These are phyloP conservation scores for Collybia sordida DNA, from an alignment of 768 basidiomycete species.

Conservation along the genomic window DNA sequence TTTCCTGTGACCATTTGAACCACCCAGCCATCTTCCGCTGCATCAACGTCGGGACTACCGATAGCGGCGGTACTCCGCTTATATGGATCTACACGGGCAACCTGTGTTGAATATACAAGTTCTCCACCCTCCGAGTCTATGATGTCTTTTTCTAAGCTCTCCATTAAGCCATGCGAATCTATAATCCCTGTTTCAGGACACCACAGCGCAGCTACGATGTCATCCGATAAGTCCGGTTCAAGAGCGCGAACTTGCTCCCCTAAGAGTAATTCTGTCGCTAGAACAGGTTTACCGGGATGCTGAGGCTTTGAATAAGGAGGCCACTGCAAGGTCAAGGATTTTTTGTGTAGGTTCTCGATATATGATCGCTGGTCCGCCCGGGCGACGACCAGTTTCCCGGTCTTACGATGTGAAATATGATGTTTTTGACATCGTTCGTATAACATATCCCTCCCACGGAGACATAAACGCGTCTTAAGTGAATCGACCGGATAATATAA, in stretches of 20 bases:
- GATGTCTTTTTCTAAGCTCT: conserved; percentile 81
- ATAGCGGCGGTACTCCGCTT: conserved; percentile 19
- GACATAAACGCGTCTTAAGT: conserved; percentile 82
- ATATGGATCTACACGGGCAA: conserved; percentile 82
- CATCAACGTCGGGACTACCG: conserved; percentile 23
- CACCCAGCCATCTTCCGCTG: conserved; percentile 74
- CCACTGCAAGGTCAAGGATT: conserved; percentile 55
- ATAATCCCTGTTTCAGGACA: conserved; percentile 89
- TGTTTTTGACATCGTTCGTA: conserved; percentile 70
- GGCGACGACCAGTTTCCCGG: conserved; percentile 91
- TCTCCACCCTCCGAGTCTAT: conserved; percentile 65
- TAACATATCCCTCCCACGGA: conserved; percentile 82
- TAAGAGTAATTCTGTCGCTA: conserved; percentile 68
- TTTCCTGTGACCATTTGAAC: conserved; percentile 73
- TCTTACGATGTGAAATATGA: conserved; percentile 66
- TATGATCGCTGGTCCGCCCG: conserved; percentile 64
- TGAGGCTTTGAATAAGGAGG: conserved; percentile 38
- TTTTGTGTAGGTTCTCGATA: conserved; percentile 65
- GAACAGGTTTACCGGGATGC: conserved; percentile 28
- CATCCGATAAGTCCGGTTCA: conserved; percentile 78
- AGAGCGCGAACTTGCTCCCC: conserved; percentile 67
- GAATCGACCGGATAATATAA: conserved; percentile 83
- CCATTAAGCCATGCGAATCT: conserved; percentile 83
- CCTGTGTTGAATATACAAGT: conserved; percentile 75
- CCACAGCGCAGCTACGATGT: conserved; percentile 74